Evolutionary conservation across 495 filamentous ascomycete genomes (phyloP), one percentile per base, ranked within the genome.

Genomic region (Penicillium pancosmium): DNA sequence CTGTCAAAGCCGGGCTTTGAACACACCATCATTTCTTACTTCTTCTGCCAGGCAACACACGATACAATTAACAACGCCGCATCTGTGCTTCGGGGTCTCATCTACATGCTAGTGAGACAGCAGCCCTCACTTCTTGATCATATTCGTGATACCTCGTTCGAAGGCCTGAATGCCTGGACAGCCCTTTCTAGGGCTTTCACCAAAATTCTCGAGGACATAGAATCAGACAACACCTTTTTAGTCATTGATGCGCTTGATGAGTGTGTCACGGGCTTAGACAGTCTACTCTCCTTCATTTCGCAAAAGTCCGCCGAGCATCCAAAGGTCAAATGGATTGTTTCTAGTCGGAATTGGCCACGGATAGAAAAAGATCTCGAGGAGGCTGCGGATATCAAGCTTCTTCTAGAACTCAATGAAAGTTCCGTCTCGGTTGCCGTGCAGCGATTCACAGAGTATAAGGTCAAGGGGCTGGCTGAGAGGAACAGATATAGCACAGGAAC

Each of bases 201-300:
- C 27, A 23, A 51, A 12, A 41, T 57, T 2, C n/a, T 57, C 11
- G 34, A 55, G 25, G 67, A 77, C 53, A 53, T 56, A 11, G 4
- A 19, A 7, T 43, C 76, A 41, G 43, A 62, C 6, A 60, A 41
- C 7, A 65, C 65, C 10, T 77, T 72, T 52, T 51, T 79, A 54
- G 56, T 83, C 1, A 67, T 83, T 47, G 79, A 84, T 61, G 79
- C 78, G 4, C 73, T 84, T 6, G 78, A 82, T 61, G 81, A 84
- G 63, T 82, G 78, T 53, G 55, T 52, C 7, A 54, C 47, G 11
- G 74, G 65, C 25, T 52, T 67, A 50, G 19, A 48, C 6, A 35
- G 69, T 10, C 67, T 81, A 35, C 61, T 79, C 5, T 33, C 70
- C 11, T 51, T 79, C 7, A 71, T 80, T 51, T n/a, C 51, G 25